Base-by-base conservation (phyloP, 2,329 filamentous ascomycete species). In the Neofusicoccum parvum region DNA sequence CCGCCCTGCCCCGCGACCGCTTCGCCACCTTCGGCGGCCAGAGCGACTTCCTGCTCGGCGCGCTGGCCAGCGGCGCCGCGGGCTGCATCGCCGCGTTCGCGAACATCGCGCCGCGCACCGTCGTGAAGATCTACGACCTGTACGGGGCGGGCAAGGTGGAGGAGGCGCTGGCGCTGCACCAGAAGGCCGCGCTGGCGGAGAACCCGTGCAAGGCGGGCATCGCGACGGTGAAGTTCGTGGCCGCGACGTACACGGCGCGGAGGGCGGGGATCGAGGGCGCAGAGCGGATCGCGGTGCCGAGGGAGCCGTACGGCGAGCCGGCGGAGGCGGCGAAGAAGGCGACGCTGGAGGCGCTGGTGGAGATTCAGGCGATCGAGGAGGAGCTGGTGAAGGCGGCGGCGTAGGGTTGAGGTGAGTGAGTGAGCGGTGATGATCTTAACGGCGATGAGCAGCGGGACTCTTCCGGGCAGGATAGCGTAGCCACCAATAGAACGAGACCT, bases 11-110 rank as follows among this genome's bases (percentile, higher is more conserved):
- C 0, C 75, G 83, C 0, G 80, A 85, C 2, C 75, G 82, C 11
- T 93, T 93, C 72, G 85, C 88, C 1, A 85, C 87, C 0, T 92
- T 87, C 71, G 90, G 89, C 0, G 91, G 91, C 0, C 90, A 92
- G 78, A 87, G 86, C 1, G 90, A 93, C 72, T 92, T 91, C 74
- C 76, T 92, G 46, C 78, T 88, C 34, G 84, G 82, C 1, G 85
- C 84, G 0, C 69, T 88, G 14, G 80, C 80, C 1, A 80, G 81
- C 3, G 86, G 86, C 0, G 81, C 79, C 20, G 80, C 82, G 0
- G 86, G 86, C 0, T 86, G 83, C 67, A 85, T 88, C 59, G 81
- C 84, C 1, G 85, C 82, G 1, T 87, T 88, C 71, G 84, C 82
- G 37, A 87, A 87, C 68, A 78, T 86, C 1, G 86, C 86, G 66